These are phyloP conservation scores for Paramarasmius palmivorus DNA, from an alignment of 1,284 basidiomycete species.

Conservation along the genomic window DNA sequence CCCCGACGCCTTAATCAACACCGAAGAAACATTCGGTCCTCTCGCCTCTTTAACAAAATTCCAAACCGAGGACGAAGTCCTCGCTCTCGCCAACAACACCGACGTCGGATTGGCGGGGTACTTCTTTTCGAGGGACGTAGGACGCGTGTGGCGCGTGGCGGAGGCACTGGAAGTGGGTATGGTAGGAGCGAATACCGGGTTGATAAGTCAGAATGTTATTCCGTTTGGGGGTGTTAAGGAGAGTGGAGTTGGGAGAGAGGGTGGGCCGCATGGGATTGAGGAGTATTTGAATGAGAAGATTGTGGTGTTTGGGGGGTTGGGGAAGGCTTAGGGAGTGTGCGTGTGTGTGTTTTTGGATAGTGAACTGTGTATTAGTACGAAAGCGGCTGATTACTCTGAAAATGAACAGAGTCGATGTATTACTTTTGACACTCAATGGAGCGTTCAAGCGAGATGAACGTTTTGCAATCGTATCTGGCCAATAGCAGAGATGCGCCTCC, in stretches of 20 bases:
- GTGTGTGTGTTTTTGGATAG: no score
- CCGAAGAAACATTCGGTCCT: conserved; percentile 91
- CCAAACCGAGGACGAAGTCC: conserved; percentile 90
- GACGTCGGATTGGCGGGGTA: conserved; percentile 92
- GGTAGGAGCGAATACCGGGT: conserved; percentile 88
- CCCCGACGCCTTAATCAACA: conserved; percentile 55
- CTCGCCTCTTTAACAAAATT: conserved; percentile 81
- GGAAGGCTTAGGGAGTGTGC: background rate
- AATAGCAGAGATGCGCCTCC: no score
- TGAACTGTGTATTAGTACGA: no score
- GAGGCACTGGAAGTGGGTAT: conserved; percentile 96
- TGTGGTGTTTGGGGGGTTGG: conserved; percentile 72
- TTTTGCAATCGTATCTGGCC: no score
- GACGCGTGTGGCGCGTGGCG: conserved; percentile 95
- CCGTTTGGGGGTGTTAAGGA: conserved; percentile 95
- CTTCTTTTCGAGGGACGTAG: conserved; percentile 90
- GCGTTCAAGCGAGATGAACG: no score
- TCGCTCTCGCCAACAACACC: conserved; percentile 83
- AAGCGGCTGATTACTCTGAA: no score
- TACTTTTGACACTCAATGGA: no score
- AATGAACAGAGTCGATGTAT: no score
- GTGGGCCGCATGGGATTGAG: conserved; percentile 73
- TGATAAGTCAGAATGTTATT: conserved; percentile 79
- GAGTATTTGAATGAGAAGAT: conserved; percentile 85
- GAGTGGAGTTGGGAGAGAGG: conserved; percentile 81